Base-by-base conservation (phyloP, 495 filamentous ascomycete species). In the Stereocaulon alpinum region DNA sequence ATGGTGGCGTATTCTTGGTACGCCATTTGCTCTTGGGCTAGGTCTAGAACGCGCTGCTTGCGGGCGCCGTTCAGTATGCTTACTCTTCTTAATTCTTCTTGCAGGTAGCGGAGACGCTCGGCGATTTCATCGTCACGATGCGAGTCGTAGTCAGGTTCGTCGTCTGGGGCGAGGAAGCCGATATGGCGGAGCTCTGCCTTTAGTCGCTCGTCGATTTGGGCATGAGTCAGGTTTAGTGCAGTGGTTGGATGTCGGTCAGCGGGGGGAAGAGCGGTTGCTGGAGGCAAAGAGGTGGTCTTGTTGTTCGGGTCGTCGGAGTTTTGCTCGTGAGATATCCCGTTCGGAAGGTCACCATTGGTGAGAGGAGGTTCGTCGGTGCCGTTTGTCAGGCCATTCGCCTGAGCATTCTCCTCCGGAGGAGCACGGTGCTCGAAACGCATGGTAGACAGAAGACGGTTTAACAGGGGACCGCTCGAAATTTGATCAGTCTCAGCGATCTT, bases 1-100 rank as follows among this genome's bases (percentile, higher is more conserved):
- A 99, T 99, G 63, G 91, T 96, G 65, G 82, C 84, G 73, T 94
- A 99, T 69, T 99, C 93, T 64, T 97, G 93, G 69, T 88, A 81
- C 2, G 93, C 94, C 83, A 97, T 89, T 62, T 88, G 82, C 69
- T 94, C 92, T 63, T 89, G 86, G 3, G 91, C 86, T 20, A 95
- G 78, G 18, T 95, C 89, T 2, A 87, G 80, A 11, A 99, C 79
- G 17, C 92, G 78, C 6, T 87, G 80, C 69, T 96, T 97, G 62
- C 89, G 83, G 0, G 93, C 89, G 49, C 91, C 92, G 72, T 97
- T 97, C 64, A 86, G 71, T 47, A 95, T 82, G 61, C 83, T 84
- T 66, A 89, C 83, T 44, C 89, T 83, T 66, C 86, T 84, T 2
- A 99, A 81, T 51, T 90, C 83, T 48, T 77, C 74, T 66, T 99